Conservation (phyloP, 73 alveolate genomes). For the Tetrahymena borealis region DNA sequence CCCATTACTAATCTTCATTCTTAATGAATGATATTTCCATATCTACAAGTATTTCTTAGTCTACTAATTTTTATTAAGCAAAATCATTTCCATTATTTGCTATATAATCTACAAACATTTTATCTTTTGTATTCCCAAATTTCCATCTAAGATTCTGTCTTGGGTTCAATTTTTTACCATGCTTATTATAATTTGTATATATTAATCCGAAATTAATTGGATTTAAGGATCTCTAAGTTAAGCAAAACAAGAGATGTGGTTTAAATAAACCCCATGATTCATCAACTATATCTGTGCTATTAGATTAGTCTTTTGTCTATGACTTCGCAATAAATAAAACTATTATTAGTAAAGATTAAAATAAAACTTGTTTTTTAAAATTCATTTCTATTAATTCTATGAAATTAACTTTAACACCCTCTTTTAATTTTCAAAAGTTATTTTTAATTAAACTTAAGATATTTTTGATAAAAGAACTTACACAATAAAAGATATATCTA, state of each 20-base stretch:
- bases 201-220: not conserved
- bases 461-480: too few relatives aligned
- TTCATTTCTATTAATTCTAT: too few relatives aligned
- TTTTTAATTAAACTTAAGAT: too few relatives aligned
- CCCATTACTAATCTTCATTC: not conserved
- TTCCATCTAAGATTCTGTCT: not conserved
- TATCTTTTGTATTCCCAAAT: not conserved
- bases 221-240: not conserved
- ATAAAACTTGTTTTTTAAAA: too few relatives aligned
- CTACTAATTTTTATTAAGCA: not conserved
- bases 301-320: not conserved
- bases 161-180: not conserved
- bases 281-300: not conserved
- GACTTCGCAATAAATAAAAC: not conserved
- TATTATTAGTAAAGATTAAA: not conserved
- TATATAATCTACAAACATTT: not conserved
- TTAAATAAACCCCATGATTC: not conserved
- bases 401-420: too few relatives aligned
- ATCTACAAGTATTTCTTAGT: not conserved
- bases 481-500: too few relatives aligned
- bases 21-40: not conserved
- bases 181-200: not conserved
- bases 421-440: too few relatives aligned
- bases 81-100: not conserved
- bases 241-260: not conserved